Base-by-base conservation (phyloP, 1,139 yeast genomes). In the Saccharomycopsis phalli region DNA sequence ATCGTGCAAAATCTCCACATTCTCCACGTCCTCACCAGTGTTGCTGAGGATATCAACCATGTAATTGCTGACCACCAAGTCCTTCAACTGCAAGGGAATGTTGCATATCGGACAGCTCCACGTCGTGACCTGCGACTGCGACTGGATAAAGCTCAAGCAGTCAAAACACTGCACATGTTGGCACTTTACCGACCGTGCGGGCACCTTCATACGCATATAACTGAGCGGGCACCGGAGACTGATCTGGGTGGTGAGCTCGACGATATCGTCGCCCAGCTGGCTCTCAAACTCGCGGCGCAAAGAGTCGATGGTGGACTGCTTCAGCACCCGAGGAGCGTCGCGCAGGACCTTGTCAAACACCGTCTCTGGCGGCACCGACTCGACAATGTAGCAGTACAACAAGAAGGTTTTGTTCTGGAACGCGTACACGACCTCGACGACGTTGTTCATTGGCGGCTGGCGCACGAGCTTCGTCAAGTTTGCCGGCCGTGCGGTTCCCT, bases 91-190 rank as follows among this genome's bases (percentile, higher is more conserved):
- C 11, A 39, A 22, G 3, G 55, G 57, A 18, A 50, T 51, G 41
- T 65, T 68, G 52, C 93, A 81, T 10, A 76, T 65, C 0, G 88
- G 88, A 52, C 93, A 81, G 32, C 58, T 59, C 84, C 86, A 80
- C 0, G 75, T 67, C 0, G 87, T 77, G 1, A 73, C 62, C 51
- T 74, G 80, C 37, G 65, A 61, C 52, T 81, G 91, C 23, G 78
- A 63, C 45, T 71, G 68, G 11, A 81, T 52, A 52, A 68, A 81
- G 39, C 76, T 70, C 21, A 64, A 55, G 0, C 76, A 79, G 58
- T 81, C 93, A 57, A 81, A 81, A 51, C 91, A 81, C 51, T 74
- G 79, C n/a, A 77, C 57, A 55, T 81, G 93, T 30, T 69, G 62
- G 57, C 91, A 81, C 42, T 60, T 63, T 0, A 66, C 60, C 2